Percentiles rank a stretch among this genome's conserved stretches.
These are phyloP conservation scores for Strobilomyces echinocephalus DNA, from an alignment of 768 basidiomycete species.

Conservation along the genomic window DNA sequence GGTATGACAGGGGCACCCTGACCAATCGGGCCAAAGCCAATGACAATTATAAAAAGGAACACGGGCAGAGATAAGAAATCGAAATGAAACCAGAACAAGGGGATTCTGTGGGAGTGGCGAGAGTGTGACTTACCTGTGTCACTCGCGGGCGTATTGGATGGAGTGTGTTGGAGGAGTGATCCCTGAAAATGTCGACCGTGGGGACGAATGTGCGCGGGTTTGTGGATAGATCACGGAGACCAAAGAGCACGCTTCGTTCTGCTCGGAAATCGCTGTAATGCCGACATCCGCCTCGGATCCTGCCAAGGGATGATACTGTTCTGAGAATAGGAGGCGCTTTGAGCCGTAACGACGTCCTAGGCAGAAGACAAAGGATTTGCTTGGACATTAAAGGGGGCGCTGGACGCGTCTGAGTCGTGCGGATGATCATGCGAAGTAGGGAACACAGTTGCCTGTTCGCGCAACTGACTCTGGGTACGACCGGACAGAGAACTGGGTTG, in stretches of 20 bases:
- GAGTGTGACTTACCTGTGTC: constrained; percentile 22
- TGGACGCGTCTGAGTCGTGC: neutral
- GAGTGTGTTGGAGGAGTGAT: constrained; percentile 24
- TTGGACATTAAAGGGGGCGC: neutral
- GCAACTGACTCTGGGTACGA: too few relatives aligned
- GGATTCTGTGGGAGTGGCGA: neutral
- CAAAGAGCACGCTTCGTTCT: constrained; percentile 14
- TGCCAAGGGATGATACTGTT: constrained; percentile 5
- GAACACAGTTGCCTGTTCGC: neutral
- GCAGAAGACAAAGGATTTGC: constrained; percentile 3
- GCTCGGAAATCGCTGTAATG: constrained; percentile 9
- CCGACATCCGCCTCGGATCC: constrained; percentile 7
- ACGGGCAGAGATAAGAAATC: neutral
- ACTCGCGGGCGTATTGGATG: constrained; percentile 24
- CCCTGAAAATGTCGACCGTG: constrained; percentile 16
- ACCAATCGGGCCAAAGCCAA: neutral
- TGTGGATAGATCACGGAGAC: constrained; percentile 2
- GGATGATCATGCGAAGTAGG: neutral
- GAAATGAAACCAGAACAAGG: neutral
- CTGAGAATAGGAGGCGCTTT: constrained; percentile 2
- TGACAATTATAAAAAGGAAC: neutral
- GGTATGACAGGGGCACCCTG: neutral
- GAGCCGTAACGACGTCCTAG: neutral
- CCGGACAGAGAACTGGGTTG: neutral
- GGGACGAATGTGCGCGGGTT: constrained; percentile 14